Evolutionary conservation across 495 filamentous ascomycete genomes (phyloP).

Genomic region (Hyaloscypha hepaticicola): DNA sequence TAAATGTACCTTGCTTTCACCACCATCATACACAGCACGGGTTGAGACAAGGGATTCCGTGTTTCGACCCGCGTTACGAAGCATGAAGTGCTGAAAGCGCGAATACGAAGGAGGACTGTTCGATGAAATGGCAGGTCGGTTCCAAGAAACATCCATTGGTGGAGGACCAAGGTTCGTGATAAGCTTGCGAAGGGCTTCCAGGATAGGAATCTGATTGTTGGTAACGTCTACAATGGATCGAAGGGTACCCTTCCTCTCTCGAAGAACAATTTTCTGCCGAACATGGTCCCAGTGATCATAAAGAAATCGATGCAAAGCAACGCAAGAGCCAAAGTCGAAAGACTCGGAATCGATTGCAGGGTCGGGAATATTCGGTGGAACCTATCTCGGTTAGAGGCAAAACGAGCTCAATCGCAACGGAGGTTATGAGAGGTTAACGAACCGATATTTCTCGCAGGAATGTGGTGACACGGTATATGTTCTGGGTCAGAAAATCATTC

Average conservation of each 20-base stretch:
- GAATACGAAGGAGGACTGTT: slow-evolving; percentile 61
- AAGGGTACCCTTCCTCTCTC: slow-evolving; percentile 52
- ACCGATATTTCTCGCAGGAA: slow-evolving; percentile 64
- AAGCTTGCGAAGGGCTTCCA: slow-evolving; percentile 53
- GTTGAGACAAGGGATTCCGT: slow-evolving; percentile 58
- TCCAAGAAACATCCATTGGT: slow-evolving; percentile 62
- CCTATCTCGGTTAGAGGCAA: slow-evolving; percentile 33
- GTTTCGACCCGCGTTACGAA: slow-evolving; percentile 60
- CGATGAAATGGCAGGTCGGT: slow-evolving; percentile 55
- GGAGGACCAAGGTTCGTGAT: slow-evolving; percentile 63
- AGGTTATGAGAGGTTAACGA: slow-evolving; percentile 17
- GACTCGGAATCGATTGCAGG: slow-evolving; percentile 45
- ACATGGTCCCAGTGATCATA: slow-evolving; percentile 70
- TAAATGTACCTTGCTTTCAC: slow-evolving; percentile 56
- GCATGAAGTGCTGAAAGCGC: slow-evolving; percentile 68
- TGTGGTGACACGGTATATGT: slow-evolving; percentile 61
- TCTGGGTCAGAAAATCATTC: slow-evolving; percentile 61
- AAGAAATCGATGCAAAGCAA: slow-evolving; percentile 62
- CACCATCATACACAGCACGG: slow-evolving; percentile 64
- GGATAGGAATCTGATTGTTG: slow-evolving; percentile 44
- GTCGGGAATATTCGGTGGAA: slow-evolving; percentile 40
- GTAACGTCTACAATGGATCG: slow-evolving; percentile 48
- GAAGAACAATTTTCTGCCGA: slow-evolving; percentile 57
- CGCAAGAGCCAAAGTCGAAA: slow-evolving; percentile 66
- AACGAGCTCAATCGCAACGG: neutral